These are phyloP conservation scores for Lactifluus volemus DNA, from an alignment of 768 basidiomycete species.

Conservation along the genomic window DNA sequence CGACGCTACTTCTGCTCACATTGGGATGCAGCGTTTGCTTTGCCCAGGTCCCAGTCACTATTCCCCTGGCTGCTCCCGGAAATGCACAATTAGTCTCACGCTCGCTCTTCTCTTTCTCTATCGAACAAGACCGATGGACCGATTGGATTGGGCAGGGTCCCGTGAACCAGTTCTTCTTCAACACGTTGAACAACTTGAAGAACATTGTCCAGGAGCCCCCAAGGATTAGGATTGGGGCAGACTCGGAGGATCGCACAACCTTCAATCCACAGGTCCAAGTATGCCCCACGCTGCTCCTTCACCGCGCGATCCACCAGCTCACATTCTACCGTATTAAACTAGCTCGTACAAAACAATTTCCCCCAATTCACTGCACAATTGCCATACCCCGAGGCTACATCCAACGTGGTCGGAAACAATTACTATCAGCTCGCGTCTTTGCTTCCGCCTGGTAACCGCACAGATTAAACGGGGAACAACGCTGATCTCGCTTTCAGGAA, in stretches of 20 bases:
- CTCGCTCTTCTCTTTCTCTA: slow-evolving; percentile 48
- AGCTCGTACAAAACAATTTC: slow-evolving; percentile 43
- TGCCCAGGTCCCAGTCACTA: slow-evolving; percentile 2
- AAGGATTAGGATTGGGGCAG: slow-evolving; percentile 47
- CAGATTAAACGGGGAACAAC: no score
- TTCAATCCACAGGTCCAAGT: slow-evolving; percentile 44
- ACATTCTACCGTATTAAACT: background rate
- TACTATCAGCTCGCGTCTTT: slow-evolving; percentile 47
- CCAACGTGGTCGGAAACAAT: slow-evolving; percentile 47
- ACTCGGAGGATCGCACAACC: slow-evolving; percentile 49
- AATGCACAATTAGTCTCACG: background rate
- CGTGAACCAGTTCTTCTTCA: slow-evolving; percentile 52
- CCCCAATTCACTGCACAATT: slow-evolving; percentile 38
- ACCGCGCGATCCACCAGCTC: background rate
- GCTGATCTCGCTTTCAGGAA: slow-evolving; percentile 31
- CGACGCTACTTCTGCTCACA: background rate
- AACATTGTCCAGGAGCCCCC: slow-evolving; percentile 44
- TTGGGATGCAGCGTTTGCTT: background rate
- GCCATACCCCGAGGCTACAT: slow-evolving; percentile 61
- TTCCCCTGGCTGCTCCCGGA: slow-evolving; percentile 5
- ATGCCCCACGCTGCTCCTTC: background rate
- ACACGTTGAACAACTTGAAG: slow-evolving; percentile 48
- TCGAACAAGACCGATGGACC: slow-evolving; percentile 63
- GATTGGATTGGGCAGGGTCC: slow-evolving; percentile 52
- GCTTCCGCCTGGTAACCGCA: slow-evolving; percentile 38